A percentile compares a stretch with the other conserved stretches of the same genome.
phyloP scores from a whole-genome alignment of 257 asterid species.

The Lavandula angustifolia region DNA sequence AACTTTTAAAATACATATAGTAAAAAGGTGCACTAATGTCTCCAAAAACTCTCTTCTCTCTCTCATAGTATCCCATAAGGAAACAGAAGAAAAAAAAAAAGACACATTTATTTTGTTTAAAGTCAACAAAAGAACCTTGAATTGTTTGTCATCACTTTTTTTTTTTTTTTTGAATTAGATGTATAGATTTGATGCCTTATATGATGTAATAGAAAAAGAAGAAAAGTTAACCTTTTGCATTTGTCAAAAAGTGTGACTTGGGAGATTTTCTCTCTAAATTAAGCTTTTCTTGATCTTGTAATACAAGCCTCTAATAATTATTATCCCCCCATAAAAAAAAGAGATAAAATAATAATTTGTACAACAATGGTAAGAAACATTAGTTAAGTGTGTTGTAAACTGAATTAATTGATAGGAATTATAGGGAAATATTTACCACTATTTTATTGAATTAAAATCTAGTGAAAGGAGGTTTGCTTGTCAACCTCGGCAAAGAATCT shows the following conservation, averaged over 20 bases:
- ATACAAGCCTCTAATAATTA: slow-evolving; percentile 20
- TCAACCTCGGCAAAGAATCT: slow-evolving; percentile 37
- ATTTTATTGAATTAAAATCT: not conserved
- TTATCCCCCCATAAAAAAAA: not conserved
- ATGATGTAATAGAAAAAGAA: slow-evolving; percentile 32
- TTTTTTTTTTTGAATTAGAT: slow-evolving; percentile 9
- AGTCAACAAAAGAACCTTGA: slow-evolving; percentile 28
- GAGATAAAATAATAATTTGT: not conserved
- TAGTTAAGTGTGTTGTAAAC: slow-evolving; percentile 33
- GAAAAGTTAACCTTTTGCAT: slow-evolving; percentile 37
- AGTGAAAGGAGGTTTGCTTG: slow-evolving; percentile 32
- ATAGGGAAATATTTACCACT: not conserved
- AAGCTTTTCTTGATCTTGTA: slow-evolving; percentile 30
- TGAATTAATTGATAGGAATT: not conserved
- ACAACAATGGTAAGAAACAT: not conserved
- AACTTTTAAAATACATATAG: not conserved
- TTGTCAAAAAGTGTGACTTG: slow-evolving; percentile 44
- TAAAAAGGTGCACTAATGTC: not conserved
- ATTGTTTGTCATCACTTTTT: slow-evolving; percentile 19
- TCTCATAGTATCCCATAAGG: slow-evolving; percentile 17
- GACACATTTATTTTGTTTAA: slow-evolving; percentile 6
- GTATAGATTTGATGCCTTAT: not conserved
- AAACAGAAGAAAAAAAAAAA: not conserved
- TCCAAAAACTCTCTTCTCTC: not conserved
- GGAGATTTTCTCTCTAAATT: slow-evolving; percentile 1